phyloP scores from a whole-genome alignment of 495 filamentous ascomycete species.

The Daldinia caldariorum region DNA sequence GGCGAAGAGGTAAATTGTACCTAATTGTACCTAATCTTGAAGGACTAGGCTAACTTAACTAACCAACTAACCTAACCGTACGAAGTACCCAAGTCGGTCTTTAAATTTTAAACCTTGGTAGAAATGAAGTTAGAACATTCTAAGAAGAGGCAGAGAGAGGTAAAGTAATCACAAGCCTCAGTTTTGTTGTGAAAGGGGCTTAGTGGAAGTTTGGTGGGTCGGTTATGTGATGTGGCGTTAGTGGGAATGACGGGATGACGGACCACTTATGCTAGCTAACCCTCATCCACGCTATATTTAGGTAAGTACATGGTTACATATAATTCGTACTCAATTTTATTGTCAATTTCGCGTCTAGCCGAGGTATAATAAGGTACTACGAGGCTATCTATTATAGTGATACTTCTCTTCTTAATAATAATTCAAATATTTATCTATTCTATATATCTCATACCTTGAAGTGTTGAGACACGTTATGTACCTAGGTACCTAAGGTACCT shows the following conservation, averaged over 20 bases:
- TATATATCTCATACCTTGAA: not conserved
- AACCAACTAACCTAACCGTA: not conserved
- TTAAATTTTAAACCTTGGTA: conserved; percentile 1
- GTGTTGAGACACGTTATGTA: not conserved
- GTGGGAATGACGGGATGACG: conserved; percentile 17
- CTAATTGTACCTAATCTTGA: conserved; percentile 31
- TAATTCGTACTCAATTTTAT: conserved; percentile 1
- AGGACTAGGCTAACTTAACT: conserved; percentile 14
- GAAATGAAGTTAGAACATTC: conserved; percentile 35
- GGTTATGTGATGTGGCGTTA: conserved; percentile 32
- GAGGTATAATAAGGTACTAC: not conserved
- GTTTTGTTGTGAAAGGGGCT: conserved; percentile 21
- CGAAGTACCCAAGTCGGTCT: conserved; percentile 3
- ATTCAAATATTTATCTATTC: not conserved
- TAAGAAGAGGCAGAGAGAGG: not conserved
- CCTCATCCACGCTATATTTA: conserved; percentile 34
- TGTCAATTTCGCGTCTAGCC: not conserved
- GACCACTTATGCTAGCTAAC: conserved; percentile 16
- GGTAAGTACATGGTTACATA: conserved; percentile 8
- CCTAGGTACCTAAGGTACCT: no score
- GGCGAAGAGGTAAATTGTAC: conserved; percentile 13
- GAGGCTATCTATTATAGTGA: not conserved
- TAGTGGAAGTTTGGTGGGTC: conserved; percentile 13
- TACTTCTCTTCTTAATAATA: not conserved
- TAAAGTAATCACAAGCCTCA: conserved; percentile 43